These are phyloP conservation scores for Oryza brachyantha DNA, from an alignment of 176 grass and related monocot genomes.

Conservation along the genomic window DNA sequence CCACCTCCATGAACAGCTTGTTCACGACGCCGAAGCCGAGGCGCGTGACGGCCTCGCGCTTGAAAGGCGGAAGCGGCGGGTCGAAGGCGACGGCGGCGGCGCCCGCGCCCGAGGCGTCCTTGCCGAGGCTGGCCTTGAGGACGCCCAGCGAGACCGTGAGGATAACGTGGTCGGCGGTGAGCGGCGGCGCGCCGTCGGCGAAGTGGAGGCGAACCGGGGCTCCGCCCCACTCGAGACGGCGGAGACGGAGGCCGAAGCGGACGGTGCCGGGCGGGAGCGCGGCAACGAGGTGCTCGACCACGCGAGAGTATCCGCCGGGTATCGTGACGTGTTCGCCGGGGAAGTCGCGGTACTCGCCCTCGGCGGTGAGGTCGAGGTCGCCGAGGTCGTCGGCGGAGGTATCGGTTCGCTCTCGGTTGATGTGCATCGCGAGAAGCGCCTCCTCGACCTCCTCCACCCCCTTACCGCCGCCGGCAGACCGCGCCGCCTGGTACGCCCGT, in stretches of 20 bases:
- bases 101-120: conserved; percentile 7
- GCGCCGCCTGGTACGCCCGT: conserved; percentile 44
- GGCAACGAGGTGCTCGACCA: conserved; percentile 50
- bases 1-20: conserved; percentile 81
- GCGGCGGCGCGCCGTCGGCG: conserved; percentile 13
- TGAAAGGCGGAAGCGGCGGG: conserved; percentile 68
- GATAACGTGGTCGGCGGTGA: conserved; percentile 66
- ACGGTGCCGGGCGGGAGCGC: conserved; percentile 52
- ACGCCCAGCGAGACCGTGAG: conserved; percentile 84
- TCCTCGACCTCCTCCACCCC: conserved; percentile 57
- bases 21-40: conserved; percentile 77
- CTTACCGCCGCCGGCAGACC: neutral
- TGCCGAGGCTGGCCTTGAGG: conserved; percentile 59
- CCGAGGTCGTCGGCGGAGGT: conserved; percentile 69
- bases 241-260: conserved; percentile 40
- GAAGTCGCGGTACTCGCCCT: conserved; percentile 87
- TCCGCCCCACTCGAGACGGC: conserved; percentile 57
- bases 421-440: conserved; percentile 63
- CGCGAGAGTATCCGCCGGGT: conserved; percentile 61
- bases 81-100: conserved; percentile 48
- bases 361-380: conserved; percentile 65
- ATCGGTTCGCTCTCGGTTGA: conserved; percentile 54
- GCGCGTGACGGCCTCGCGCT: conserved; percentile 56
- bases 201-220: conserved; percentile 62
- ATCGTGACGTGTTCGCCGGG: conserved; percentile 85